Evolutionary conservation across 345 rosid species (phyloP), one percentile per base, ranked within the genome.

Genomic region (Nasturtium officinale): DNA sequence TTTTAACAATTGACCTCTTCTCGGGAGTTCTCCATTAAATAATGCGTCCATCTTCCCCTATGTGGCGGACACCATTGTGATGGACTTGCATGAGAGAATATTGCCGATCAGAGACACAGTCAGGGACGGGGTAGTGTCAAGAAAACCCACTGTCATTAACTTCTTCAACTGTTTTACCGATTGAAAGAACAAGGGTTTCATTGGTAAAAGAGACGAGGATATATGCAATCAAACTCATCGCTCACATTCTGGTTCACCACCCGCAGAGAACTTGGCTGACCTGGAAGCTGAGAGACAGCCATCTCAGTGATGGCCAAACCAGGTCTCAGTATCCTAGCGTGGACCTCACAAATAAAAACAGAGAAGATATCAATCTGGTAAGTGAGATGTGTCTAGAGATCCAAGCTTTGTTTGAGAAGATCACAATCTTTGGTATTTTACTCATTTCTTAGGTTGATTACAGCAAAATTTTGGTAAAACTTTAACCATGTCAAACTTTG

Each of bases 241-340:
- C 72, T 86, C 35, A 79, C 79, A 66, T 83, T 95, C 87, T 91
- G 91, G 72, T 90, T 95, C 78, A 95, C 99, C 8, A 98, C 91
- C 99, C 99, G 91, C 43, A 91, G 96, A 26, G 99, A 98, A 88
- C 96, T 95, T 3, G 99, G 99, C 55, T 91, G 86, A 65, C 98
- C 99, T 72, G 99, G 99, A 80, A 95, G 99, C 92, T 85, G 96
- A 29, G 99, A 95, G 51, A 91, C 99, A 54, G 97, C 99, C 98
- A 91, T 95, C 82, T 95, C 99, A 54, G 88, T 87, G 63, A 95
- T 83, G 47, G 99, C 99, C 83, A 95, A 83, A 48, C 99, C 98
- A 26, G 99, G 96, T 38, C 96, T 90, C 51, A 95, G 68, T 68
- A 95, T 90, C 85, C 99, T 90, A 95, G 40, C 99, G 93, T 21